phyloP scores from a whole-genome alignment of 768 basidiomycete species.

The Tylopilus sp. region DNA sequence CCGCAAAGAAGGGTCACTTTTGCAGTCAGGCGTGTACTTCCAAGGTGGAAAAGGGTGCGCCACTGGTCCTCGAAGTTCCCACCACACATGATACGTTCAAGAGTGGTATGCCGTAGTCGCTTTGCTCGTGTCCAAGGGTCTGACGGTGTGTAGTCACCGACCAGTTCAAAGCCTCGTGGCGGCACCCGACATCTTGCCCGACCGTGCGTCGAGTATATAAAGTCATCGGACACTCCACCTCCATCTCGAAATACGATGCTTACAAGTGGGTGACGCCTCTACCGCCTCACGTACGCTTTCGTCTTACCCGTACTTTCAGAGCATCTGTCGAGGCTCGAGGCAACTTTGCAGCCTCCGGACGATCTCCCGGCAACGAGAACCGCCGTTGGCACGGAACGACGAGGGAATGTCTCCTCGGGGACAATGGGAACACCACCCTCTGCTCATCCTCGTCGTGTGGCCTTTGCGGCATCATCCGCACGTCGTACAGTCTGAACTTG shows the following conservation, averaged over 20 bases:
- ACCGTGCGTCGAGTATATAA: constrained; percentile 62
- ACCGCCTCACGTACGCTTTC: neutral
- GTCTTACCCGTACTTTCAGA: constrained; percentile 31
- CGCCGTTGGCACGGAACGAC: constrained; percentile 75
- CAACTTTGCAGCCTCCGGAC: constrained; percentile 50
- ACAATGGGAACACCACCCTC: constrained; percentile 49
- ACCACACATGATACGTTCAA: constrained; percentile 58
- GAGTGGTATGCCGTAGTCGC: constrained; percentile 45
- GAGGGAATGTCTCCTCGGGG: constrained; percentile 60
- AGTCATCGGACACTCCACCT: constrained; percentile 48
- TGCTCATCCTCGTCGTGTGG: constrained; percentile 59
- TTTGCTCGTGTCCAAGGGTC: neutral
- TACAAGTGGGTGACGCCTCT: constrained; percentile 45
- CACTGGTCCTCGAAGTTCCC: constrained; percentile 58
- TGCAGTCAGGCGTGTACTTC: constrained; percentile 55
- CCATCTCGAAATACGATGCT: constrained; percentile 53
- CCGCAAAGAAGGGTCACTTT: constrained; percentile 61
- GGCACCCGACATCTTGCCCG: constrained; percentile 57
- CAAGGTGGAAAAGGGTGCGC: constrained; percentile 52
- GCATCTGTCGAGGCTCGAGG: constrained; percentile 56
- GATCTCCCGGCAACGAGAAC: constrained; percentile 66
- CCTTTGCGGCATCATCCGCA: constrained; percentile 60
- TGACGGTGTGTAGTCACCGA: constrained; percentile 45
- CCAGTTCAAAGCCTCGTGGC: constrained; percentile 70
- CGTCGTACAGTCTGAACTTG: constrained; percentile 59